Evolutionary conservation across 805 yeast species (phyloP), one percentile per base, ranked within the genome.

Genomic region (Saccharomycopsis amapae): DNA sequence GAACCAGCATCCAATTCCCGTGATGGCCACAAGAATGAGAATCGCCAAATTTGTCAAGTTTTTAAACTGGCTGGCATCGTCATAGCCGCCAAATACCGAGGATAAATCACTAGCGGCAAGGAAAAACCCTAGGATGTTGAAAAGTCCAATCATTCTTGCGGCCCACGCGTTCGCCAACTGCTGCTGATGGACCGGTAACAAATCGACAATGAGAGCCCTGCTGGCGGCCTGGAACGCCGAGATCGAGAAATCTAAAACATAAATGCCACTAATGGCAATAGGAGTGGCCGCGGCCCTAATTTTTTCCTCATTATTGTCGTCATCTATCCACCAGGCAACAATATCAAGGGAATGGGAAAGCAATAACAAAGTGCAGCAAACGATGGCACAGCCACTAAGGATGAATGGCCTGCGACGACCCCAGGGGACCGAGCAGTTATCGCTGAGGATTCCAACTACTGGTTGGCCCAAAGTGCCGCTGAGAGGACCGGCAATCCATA

Each of bases 401-500:
- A 79, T 72, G 51, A 75, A 78, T 2, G 81, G 81, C 35, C 76
- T 61, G 51, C 85, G 58, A 51, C 81, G 64, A 3, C 85, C 85
- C 45, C 61, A 58, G 26, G 54, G 56, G 38, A 63, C 56, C 46
- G 65, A 61, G 31, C 73, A 70, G 46, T 69, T 68, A 56, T 79
- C 85, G 48, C 80, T 73, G 38, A 75, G 55, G 5, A 75, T 64
- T 0, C 85, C 85, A 33, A 78, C 73, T 3, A 78, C 63, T 0
- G 85, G 85, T 58, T 79, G 85, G 0, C 81, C 81, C 19, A 79
- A 52, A 0, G 79, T 68, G 1, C 85, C 85, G 12, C 80, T 72
- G 13, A 78, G 54, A 0, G 85, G 85, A 2, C 85, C 83, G 1
- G 83, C 82, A 19, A 79, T 68, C 85, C 85, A 79, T 3, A 79